These are phyloP conservation scores for Tricholoma bakamatsutake DNA, from an alignment of 768 basidiomycete genomes.

Conservation along the genomic window DNA sequence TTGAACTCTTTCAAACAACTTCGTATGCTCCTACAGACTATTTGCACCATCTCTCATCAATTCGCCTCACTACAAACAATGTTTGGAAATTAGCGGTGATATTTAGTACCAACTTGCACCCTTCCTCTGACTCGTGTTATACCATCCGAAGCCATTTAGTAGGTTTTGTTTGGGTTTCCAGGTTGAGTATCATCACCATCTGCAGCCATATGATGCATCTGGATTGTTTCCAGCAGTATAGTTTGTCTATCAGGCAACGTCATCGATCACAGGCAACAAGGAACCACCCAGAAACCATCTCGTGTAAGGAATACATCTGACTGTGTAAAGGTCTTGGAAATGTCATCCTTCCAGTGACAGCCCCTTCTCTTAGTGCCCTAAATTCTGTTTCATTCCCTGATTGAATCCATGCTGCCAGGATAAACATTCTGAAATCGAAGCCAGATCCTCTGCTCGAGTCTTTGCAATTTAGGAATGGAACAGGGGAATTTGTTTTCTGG, in stretches of 20 bases:
- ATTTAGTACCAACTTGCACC: no score
- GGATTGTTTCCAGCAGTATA: slow-evolving; percentile 90
- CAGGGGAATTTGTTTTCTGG: slow-evolving; percentile 89
- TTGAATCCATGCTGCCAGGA: slow-evolving; percentile 87
- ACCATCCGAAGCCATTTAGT: no score
- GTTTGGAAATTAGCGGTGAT: no score
- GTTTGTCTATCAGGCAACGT: slow-evolving; percentile 76
- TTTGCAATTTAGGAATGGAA: slow-evolving; percentile 71
- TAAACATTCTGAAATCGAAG: slow-evolving; percentile 81
- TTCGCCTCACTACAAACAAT: no score
- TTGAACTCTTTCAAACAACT: no score
- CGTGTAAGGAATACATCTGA: slow-evolving; percentile 91
- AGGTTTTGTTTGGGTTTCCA: no score
- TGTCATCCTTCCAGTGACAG: slow-evolving; percentile 79
- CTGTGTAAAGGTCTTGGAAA: slow-evolving; percentile 96
- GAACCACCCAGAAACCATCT: slow-evolving; percentile 93
- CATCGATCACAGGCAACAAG: slow-evolving; percentile 85
- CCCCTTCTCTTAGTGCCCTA: slow-evolving; percentile 40
- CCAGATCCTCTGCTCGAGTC: slow-evolving; percentile 68
- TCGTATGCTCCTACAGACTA: no score
- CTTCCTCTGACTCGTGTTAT: no score
- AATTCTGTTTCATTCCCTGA: slow-evolving; percentile 69
- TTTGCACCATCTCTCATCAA: no score
- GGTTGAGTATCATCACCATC: no score
- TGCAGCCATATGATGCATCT: slow-evolving; percentile 98